Base-by-base conservation (phyloP, 192 early-diverging fungal genomes). In the Entophlyctis helioformis region DNA sequence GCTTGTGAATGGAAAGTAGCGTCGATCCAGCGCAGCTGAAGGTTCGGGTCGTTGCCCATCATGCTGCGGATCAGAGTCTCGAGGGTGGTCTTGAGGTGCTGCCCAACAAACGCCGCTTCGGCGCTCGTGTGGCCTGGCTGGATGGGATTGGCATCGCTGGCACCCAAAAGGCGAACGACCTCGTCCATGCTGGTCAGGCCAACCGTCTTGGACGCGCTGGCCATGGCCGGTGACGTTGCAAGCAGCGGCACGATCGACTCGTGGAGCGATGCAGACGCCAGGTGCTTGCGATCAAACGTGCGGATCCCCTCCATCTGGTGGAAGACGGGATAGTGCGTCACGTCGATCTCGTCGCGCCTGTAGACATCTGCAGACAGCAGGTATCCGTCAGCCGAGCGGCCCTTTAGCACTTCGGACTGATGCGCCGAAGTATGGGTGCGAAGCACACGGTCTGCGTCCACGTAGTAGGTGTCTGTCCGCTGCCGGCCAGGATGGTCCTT, bases 281-380 rank as follows among this genome's bases (percentile, higher is more conserved):
- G 31, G 6, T 48, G 39, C 15, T 52, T 35, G 22, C 66, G 51
- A 18, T 72, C 60, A 57, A 86, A 86, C 22, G 76, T 59, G 32
- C 83, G 78, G 25, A 91, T 81, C 6, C 90, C 95, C 51, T 98
- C 95, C 82, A 98, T 94, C 59, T 98, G 95, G 52, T 98, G 95
- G 59, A 98, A 98, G 3, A 89, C 88, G 0, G 95, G 95, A 59
- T 96, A 98, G 54, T 98, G 95, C 44, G 75, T 84, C 4, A 81
- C 70, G 52, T 98, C 91, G 48, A 98, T 91, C 54, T 98, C 95
- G 54, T 98, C 95, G 23, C 91, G 76, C 11, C 95, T 63, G 63
- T 96, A 98, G 7, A 96, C 91, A 64, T 98, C 95, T 4, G 88
- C 95, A n/a, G 86, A 86, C n/a, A 96, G 74, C 19, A 98, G 47